Evolutionary conservation across 331 rosid genomes (phyloP), one percentile per base, ranked within the genome.

Genomic region (Malus hybrid): DNA sequence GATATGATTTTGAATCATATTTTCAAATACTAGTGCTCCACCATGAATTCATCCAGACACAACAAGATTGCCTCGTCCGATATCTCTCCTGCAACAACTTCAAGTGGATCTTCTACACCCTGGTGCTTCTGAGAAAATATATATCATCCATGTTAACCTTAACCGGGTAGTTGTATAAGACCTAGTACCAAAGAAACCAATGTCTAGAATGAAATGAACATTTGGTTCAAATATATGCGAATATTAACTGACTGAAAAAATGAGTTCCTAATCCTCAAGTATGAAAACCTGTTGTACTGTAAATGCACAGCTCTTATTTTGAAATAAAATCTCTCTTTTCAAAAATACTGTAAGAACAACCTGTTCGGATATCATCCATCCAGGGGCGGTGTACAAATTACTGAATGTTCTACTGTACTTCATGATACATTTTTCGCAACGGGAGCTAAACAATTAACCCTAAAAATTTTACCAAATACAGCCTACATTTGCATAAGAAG

Each of bases 41-140:
- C 99, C 99, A 92, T 94, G 86, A 94, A 94, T 81, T 94, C 99
- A 71, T 94, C 99, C 67, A 94, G 90, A 74, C 99, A 94, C 82
- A 94, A 70, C 72, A 94, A 82, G 86, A 90, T 55, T n/a, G 99
- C 89, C 59, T 94, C 97, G 10, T 92, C 99, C 12, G 97, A 80
- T 78, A 94, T 90, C 90, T 90, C 99, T 75, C 81, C 87, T 2
- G 97, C 97, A 71, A 94, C 99, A 29, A 89, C 88, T 56, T 94
- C 97, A 67, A 94, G 96, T 63, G 99, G 99, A 87, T 94, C 97
- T 76, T 96, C 86, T 79, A 94, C 88, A 36, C 99, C 99, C 83
- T 78, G 83, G 81, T 94, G 97, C 87, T 84, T 90, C 97, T 91
- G 85, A 79, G 68, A 84, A 65, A 76, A 84, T 54, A 82, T 44